Base-by-base conservation (phyloP, 805 yeast species). In the Nakazawaea ernobii region DNA sequence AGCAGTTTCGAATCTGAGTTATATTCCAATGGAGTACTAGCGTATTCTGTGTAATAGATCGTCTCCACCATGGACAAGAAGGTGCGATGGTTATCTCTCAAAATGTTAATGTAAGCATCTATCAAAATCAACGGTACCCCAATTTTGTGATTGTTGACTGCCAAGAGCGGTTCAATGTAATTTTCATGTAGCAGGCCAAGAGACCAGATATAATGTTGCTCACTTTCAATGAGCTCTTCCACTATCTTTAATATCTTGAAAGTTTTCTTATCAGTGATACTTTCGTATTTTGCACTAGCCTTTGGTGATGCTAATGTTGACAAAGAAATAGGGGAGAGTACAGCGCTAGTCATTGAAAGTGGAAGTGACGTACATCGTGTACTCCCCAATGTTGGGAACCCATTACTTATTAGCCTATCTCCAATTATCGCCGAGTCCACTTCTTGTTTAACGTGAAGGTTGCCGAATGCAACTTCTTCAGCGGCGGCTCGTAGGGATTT, bases 151-250 rank as follows among this genome's bases (percentile, higher is more conserved):
- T 30, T 6, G 20, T 37, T 27, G 5, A 14, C 26, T 8, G 55
- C 55, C 24, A 69, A 57, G 9, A 73, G 55, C 2, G 74, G 66
- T 8, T 66, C 69, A 4, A 76, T 54, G 50, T 77, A 79, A 33
- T 63, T 67, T n/a, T 65, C 68, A 6, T 66, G 61, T 15, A 79
- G 59, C 51, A 74, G 58, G 35, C 63, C 65, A 42, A 80, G 56
- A 1, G 76, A 71, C 39, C 64, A 62, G n/a, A 77, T 58, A 54
- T 76, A 80, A 1, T 61, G 62, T 26, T 63, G 67, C 53, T 80
- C 86, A 10, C 78, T 77, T 11, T 67, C 67, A 0, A 73, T 46
- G 5, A 79, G 56, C 55, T 80, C 86, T 47, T 74, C 70, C n/a
- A 74, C 52, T 1, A 65, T 49, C 40, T 60, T 64, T 20, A 52